phyloP scores from a whole-genome alignment of 2,329 filamentous ascomycete species.

The Aspergillus aculeatinus region DNA sequence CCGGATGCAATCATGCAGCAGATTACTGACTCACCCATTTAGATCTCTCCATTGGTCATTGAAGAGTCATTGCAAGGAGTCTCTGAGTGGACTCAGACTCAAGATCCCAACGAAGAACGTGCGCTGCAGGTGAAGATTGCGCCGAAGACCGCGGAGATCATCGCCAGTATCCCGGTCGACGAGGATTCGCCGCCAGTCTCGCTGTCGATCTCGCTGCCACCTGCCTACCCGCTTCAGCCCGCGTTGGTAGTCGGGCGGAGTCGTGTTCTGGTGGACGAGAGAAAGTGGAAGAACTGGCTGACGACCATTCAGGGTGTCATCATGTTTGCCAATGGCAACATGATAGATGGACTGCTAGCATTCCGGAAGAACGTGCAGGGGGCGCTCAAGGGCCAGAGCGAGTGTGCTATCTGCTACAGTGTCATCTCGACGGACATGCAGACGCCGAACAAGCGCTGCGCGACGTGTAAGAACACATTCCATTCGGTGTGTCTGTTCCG shows the following conservation, averaged over 20 bases:
- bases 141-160: conserved; percentile 69
- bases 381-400: conserved; percentile 85
- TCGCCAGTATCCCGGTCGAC: conserved; percentile 82
- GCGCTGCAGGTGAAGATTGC: conserved; percentile 68
- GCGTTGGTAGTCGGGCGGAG: conserved; percentile 75
- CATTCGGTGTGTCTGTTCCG: conserved; percentile 88
- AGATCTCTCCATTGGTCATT: conserved; percentile 46
- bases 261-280: conserved; percentile 82
- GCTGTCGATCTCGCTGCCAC: conserved; percentile 76
- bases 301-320: conserved; percentile 87
- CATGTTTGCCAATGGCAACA: conserved; percentile 83
- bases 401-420: conserved; percentile 96
- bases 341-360: conserved; percentile 81
- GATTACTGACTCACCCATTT: conserved; percentile 10
- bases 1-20: conserved; percentile 30
- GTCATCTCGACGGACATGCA: conserved; percentile 87
- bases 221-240: conserved; percentile 76
- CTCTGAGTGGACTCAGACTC: conserved; percentile 42
- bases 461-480: conserved; percentile 91
- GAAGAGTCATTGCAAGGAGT: conserved; percentile 42
- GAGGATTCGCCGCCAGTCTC: conserved; percentile 79
- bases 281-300: conserved; percentile 91
- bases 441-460: conserved; percentile 86
- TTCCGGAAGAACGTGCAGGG: conserved; percentile 86
- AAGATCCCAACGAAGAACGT: conserved; percentile 52